Evolutionary conservation across 495 filamentous ascomycete species (phyloP).

Genomic region (Aspergillus funiculosus): DNA sequence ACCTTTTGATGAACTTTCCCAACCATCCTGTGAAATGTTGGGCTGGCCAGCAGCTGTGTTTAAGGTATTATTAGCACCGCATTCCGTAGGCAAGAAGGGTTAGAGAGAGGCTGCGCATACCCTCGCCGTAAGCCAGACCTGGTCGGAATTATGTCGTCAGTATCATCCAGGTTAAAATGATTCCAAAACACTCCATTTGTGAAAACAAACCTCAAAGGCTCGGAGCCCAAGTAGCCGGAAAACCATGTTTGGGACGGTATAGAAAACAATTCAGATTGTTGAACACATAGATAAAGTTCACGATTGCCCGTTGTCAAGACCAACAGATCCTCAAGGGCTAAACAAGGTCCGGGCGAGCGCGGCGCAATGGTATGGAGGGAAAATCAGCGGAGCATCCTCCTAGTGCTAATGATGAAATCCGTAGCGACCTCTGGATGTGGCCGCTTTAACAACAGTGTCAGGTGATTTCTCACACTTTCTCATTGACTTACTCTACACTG

Average conservation of each 20-base stretch:
- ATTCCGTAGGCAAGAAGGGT: conserved; percentile 1
- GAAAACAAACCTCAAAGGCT: conserved; percentile 41
- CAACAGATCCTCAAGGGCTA: neutral
- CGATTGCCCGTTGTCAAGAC: neutral
- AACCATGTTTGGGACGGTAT: conserved; percentile 5
- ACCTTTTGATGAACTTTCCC: conserved; percentile 49
- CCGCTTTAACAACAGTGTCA: too few species aligned
- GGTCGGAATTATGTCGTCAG: neutral
- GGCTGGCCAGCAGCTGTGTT: conserved; percentile 53
- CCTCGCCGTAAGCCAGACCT: conserved; percentile 41
- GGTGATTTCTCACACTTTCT: too few species aligned
- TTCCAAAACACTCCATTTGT: too few species aligned
- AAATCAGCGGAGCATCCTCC: too few species aligned
- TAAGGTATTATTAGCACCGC: conserved; percentile 19
- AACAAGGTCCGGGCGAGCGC: too few species aligned
- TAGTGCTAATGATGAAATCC: too few species aligned
- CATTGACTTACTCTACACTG: too few species aligned
- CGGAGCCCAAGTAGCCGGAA: conserved; percentile 30
- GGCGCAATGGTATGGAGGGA: too few species aligned
- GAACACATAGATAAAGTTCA: neutral
- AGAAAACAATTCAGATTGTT: neutral
- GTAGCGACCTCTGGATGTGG: too few species aligned
- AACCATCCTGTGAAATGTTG: conserved; percentile 55
- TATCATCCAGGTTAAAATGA: too few species aligned
- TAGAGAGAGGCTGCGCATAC: conserved; percentile 23